Percentiles rank a stretch among this genome's conserved stretches.
phyloP scores from a whole-genome alignment of 1,139 yeast species.

The Arxiozyma slooffiae region DNA sequence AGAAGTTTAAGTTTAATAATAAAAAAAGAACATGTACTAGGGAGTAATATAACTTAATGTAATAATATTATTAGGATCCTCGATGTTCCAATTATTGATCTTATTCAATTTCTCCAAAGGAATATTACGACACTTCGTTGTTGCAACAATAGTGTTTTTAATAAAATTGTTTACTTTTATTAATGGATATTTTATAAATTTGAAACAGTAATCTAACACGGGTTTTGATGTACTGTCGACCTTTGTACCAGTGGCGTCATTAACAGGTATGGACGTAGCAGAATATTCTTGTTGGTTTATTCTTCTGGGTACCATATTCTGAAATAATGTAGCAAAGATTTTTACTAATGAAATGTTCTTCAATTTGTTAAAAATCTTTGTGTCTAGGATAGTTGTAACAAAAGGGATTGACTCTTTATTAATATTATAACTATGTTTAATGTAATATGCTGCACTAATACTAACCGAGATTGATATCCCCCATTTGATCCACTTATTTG shows the following conservation, averaged over 20 bases:
- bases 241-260: background rate
- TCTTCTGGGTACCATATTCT: background rate
- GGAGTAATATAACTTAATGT: constrained; percentile 1
- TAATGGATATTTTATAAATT: constrained; percentile 7
- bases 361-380: background rate
- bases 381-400: background rate
- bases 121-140: background rate
- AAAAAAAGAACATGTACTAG: background rate
- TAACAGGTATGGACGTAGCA: background rate
- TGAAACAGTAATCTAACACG: background rate
- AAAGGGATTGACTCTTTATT: background rate
- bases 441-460: constrained; percentile 21
- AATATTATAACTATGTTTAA: constrained; percentile 3
- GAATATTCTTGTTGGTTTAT: background rate
- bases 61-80: constrained; percentile 3
- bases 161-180: constrained; percentile 8
- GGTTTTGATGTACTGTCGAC: background rate
- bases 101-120: background rate
- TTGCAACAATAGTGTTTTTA: background rate
- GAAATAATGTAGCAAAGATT: background rate
- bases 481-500: constrained; percentile 23
- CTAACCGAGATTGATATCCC: constrained; percentile 26
- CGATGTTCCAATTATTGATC: constrained; percentile 4
- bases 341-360: background rate
- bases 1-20: too few species aligned